phyloP scores from a whole-genome alignment of 192 early-diverging fungal species.

The Coemansia sp. region DNA sequence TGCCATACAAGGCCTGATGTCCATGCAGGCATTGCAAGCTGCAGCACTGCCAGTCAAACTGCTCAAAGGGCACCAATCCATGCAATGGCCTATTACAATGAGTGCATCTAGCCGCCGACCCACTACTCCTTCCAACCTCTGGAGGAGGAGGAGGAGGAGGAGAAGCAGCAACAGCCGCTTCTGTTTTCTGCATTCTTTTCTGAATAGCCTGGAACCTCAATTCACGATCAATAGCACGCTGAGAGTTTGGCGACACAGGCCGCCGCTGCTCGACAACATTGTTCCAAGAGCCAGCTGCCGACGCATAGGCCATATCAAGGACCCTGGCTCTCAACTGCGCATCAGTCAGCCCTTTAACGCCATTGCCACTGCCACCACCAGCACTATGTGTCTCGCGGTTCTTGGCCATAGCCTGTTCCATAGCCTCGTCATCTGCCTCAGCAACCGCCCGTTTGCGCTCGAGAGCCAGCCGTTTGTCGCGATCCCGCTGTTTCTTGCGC shows the following conservation, averaged over 20 bases:
- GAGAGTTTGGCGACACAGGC: constrained; percentile 13
- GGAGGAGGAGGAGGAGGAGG: too few relatives aligned
- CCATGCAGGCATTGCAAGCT: constrained; percentile 52
- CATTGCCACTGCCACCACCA: neutral
- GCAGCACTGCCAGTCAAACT: constrained; percentile 66
- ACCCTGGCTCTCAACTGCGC: constrained; percentile 17
- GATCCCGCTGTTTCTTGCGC: constrained; percentile 11
- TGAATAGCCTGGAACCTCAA: constrained; percentile 33
- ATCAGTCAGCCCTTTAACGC: constrained; percentile 10
- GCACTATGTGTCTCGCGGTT: neutral
- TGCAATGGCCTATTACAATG: constrained; percentile 63
- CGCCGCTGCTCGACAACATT: neutral
- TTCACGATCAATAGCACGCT: constrained; percentile 31
- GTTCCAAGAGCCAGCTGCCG: constrained; percentile 5
- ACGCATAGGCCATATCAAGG: constrained; percentile 23
- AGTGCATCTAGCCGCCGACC: constrained; percentile 11
- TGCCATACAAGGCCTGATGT: constrained; percentile 16
- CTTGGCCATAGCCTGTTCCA: constrained; percentile 1
- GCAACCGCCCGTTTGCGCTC: neutral
- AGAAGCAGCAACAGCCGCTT: neutral
- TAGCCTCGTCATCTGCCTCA: constrained; percentile 7
- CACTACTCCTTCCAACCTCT: too few relatives aligned
- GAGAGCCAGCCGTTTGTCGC: neutral
- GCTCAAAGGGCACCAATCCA: constrained; percentile 67
- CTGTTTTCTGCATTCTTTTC: constrained; percentile 11